A percentile compares a stretch with the other conserved stretches of the same genome.
phyloP scores from a whole-genome alignment of 192 early-diverging fungal species.

The Mortierella claussenii region DNA sequence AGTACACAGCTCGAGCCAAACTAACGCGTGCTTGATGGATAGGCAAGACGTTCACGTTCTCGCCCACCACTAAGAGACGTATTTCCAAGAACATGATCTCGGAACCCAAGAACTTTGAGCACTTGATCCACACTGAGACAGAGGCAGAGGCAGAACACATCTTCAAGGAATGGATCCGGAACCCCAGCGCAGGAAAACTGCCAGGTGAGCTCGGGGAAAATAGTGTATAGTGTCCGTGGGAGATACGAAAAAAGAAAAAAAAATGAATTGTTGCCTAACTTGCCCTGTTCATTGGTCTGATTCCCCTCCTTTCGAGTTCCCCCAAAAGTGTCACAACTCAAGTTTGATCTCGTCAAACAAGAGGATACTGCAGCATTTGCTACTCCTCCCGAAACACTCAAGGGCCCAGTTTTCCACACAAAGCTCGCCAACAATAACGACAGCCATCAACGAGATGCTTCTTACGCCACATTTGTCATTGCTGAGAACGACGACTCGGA shows the following conservation, averaged over 20 bases:
- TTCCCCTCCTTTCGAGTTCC: slow-evolving; percentile 40
- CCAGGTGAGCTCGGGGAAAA: slow-evolving; percentile 44
- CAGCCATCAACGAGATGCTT: slow-evolving; percentile 30
- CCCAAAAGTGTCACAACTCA: slow-evolving; percentile 51
- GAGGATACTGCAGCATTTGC: slow-evolving; percentile 38
- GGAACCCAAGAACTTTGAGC: slow-evolving; percentile 54
- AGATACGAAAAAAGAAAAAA: neutral
- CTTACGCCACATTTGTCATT: slow-evolving; percentile 49
- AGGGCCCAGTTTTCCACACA: slow-evolving; percentile 29
- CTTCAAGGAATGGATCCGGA: slow-evolving; percentile 51
- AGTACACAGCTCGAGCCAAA: too few relatives aligned
- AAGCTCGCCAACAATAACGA: slow-evolving; percentile 12
- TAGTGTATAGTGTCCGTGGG: neutral
- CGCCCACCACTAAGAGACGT: slow-evolving; percentile 34
- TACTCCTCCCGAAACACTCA: slow-evolving; percentile 46
- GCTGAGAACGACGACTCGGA: slow-evolving; percentile 24
- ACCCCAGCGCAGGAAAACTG: slow-evolving; percentile 47
- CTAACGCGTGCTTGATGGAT: too few relatives aligned
- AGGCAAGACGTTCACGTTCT: slow-evolving; percentile 45
- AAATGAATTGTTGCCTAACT: slow-evolving; percentile 7
- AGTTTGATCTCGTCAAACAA: slow-evolving; percentile 40
- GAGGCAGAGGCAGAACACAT: slow-evolving; percentile 49
- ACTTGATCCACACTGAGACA: slow-evolving; percentile 56
- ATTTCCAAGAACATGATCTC: slow-evolving; percentile 56
- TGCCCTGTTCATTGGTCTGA: neutral